phyloP scores from a whole-genome alignment of 805 yeast species.

The Ogataea ganodermae region DNA sequence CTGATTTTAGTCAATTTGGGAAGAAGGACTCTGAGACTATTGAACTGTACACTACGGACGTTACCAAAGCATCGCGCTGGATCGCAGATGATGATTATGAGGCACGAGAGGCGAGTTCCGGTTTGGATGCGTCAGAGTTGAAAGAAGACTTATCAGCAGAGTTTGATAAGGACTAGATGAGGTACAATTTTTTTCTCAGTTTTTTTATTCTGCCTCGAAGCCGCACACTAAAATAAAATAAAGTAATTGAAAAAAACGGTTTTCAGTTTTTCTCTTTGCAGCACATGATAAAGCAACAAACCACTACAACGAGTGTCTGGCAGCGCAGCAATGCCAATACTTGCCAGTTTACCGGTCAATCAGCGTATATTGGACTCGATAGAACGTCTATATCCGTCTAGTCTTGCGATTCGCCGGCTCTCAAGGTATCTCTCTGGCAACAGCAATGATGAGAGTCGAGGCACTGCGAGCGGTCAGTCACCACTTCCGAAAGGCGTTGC shows the following conservation, averaged over 20 bases:
- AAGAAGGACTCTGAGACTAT: conserved; percentile 16
- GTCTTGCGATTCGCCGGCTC: background rate
- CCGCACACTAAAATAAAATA: conserved; percentile 2
- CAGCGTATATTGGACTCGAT: background rate
- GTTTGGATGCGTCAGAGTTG: background rate
- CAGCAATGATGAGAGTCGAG: background rate
- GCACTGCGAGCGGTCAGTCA: background rate
- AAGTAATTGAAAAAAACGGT: background rate
- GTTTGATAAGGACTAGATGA: background rate
- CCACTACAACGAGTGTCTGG: too few relatives aligned
- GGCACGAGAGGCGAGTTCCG: conserved; percentile 3
- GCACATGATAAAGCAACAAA: background rate
- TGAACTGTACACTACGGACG: conserved; percentile 33
- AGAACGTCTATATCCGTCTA: background rate
- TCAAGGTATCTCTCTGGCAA: background rate
- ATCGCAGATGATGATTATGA: conserved; percentile 42
- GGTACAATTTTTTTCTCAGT: too few relatives aligned
- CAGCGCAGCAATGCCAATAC: background rate
- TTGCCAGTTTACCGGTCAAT: background rate
- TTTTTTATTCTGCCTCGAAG: background rate
- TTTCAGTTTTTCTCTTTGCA: background rate
- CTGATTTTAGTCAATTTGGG: conserved; percentile 42
- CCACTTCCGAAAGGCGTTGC: background rate
- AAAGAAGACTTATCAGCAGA: background rate
- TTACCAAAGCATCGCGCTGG: conserved; percentile 46